phyloP scores from a whole-genome alignment of 1,284 basidiomycete species.

The Stereum hirsutum region DNA sequence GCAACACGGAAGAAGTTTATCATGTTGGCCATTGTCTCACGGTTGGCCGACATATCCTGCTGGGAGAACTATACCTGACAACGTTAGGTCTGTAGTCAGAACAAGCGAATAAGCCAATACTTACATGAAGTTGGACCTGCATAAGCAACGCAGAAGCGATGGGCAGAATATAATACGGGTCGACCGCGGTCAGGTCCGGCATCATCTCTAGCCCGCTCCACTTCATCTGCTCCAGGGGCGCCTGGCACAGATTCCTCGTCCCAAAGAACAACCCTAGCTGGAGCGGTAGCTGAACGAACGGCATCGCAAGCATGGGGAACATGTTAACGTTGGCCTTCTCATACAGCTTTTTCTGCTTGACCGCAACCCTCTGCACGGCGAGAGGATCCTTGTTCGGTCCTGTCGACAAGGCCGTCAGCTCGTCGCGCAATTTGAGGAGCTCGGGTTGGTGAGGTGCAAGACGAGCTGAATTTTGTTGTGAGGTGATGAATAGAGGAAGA shows the following conservation, averaged over 20 bases:
- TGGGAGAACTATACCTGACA: conserved; percentile 36
- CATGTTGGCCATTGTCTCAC: conserved; percentile 48
- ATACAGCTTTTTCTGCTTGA: conserved; percentile 58
- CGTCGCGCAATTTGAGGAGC: conserved; percentile 18
- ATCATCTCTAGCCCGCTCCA: conserved; percentile 74
- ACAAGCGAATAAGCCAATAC: neutral
- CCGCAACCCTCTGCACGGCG: conserved; percentile 41
- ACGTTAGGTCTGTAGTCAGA: conserved; percentile 5
- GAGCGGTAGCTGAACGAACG: conserved; percentile 70
- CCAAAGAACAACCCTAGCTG: conserved; percentile 86
- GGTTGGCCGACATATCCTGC: conserved; percentile 46
- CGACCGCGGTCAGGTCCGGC: conserved; percentile 69
- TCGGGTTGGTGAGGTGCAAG: conserved; percentile 52
- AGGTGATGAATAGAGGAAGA: conserved; percentile 62
- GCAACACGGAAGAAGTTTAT: conserved; percentile 67
- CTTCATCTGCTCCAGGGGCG: conserved; percentile 67
- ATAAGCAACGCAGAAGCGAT: conserved; percentile 53
- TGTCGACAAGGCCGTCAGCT: conserved; percentile 25
- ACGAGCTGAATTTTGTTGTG: conserved; percentile 60
- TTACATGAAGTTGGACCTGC: conserved; percentile 42
- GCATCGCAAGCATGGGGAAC: conserved; percentile 44
- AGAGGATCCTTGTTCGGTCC: conserved; percentile 36
- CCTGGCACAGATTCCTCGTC: conserved; percentile 60
- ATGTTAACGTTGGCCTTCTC: conserved; percentile 66
- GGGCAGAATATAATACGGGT: conserved; percentile 78